Conservation (phyloP, 2,329 filamentous ascomycete species). For the Plectosphaerella plurivora region DNA sequence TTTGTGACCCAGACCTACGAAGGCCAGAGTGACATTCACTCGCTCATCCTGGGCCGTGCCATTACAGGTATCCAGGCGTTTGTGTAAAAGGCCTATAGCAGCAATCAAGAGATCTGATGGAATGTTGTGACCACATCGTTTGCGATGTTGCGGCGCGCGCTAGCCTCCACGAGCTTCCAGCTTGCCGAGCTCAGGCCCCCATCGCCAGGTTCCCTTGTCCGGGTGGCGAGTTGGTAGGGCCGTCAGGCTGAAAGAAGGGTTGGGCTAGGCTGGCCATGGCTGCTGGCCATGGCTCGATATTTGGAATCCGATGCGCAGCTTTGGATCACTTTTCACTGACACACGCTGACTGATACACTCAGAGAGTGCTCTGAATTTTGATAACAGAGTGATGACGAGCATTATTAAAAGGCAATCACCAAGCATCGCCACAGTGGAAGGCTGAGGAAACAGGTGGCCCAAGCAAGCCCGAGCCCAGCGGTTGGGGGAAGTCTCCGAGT, state of each 20-base stretch:
- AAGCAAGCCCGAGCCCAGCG: neutral
- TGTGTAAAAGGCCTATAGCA: conserved; percentile 38
- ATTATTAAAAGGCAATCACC: neutral
- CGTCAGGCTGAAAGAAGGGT: no score
- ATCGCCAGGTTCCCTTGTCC: no score
- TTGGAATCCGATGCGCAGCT: no score
- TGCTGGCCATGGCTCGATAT: no score
- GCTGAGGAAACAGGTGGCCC: neutral
- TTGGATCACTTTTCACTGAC: no score
- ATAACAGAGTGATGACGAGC: neutral
- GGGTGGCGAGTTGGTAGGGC: no score
- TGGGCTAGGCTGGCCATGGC: no score
- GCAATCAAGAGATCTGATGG: neutral
- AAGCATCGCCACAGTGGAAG: neutral
- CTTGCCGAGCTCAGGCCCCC: no score
- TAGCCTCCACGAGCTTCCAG: no score
- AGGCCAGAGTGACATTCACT: conserved; percentile 95
- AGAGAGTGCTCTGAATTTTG: neutral
- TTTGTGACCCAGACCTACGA: conserved; percentile 99
- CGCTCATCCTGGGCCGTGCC: conserved; percentile 62
- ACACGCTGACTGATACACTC: no score
- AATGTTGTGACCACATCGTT: neutral
- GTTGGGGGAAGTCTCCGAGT: no score
- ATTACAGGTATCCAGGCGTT: conserved; percentile 78
- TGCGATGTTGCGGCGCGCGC: no score